Percentiles rank a stretch among this genome's conserved stretches.
phyloP scores from a whole-genome alignment of 2,329 filamentous ascomycete genomes.

The Neodidymelliopsis sp. region DNA sequence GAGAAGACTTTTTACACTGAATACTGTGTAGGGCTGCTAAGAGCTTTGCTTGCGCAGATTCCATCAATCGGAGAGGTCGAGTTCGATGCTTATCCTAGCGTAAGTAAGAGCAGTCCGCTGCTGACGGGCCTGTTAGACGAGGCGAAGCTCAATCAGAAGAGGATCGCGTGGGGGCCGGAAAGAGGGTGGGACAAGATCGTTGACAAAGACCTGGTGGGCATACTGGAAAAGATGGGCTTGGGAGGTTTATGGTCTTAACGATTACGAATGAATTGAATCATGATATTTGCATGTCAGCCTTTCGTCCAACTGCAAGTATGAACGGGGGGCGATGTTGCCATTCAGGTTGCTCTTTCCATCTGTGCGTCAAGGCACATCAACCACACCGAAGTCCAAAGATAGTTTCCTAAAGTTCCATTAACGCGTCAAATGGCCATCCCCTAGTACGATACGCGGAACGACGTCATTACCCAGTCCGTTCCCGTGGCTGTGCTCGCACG shows the following conservation, averaged over 20 bases:
- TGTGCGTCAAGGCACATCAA: too few relatives aligned
- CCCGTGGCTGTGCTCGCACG: too few relatives aligned
- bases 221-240: slow-evolving; percentile 37
- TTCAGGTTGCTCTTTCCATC: too few relatives aligned
- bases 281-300: not conserved
- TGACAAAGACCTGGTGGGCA: slow-evolving; percentile 37
- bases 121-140: slow-evolving; percentile 67
- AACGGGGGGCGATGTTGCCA: not conserved
- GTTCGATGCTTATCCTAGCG: slow-evolving; percentile 73
- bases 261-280: slow-evolving; percentile 4
- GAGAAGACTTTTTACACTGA: slow-evolving; percentile 72
- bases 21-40: slow-evolving; percentile 68
- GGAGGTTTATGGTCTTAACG: slow-evolving; percentile 15
- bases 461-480: too few relatives aligned
- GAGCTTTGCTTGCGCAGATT: slow-evolving; percentile 63
- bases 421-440: too few relatives aligned
- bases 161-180: slow-evolving; percentile 72
- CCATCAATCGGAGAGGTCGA: slow-evolving; percentile 66
- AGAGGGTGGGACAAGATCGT: slow-evolving; percentile 65
- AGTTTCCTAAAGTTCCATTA: too few relatives aligned
- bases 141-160: slow-evolving; percentile 57
- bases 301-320: not conserved
- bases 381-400: too few relatives aligned
- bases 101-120: slow-evolving; percentile 71
- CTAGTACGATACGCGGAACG: too few relatives aligned